Evolutionary conservation across 108 stramenopile species (phyloP).

Genomic region (Skeletonema grethae): DNA sequence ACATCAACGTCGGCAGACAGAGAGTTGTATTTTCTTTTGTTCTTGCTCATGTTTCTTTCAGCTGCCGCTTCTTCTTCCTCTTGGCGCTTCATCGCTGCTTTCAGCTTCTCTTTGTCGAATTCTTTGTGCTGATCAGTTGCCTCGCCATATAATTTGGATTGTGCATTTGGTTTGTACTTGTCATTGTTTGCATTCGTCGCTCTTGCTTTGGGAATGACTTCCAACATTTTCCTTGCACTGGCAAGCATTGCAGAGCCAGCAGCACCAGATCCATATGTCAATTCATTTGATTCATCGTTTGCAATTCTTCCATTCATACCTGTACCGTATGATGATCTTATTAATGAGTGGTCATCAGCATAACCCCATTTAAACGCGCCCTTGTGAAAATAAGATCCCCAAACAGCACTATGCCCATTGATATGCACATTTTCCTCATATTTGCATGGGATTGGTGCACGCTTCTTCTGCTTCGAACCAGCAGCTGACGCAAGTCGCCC

Average conservation of each 20-base stretch:
- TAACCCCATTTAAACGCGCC: constrained; percentile 96
- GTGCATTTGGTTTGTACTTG: constrained; percentile 44
- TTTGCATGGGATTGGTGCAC: constrained; percentile 74
- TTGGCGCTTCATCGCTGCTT: constrained; percentile 67
- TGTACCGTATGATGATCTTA: constrained; percentile 90
- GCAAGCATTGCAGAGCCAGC: constrained; percentile 83
- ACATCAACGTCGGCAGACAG: constrained; percentile 76
- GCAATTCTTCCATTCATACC: constrained; percentile 91
- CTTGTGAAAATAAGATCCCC: constrained; percentile 96
- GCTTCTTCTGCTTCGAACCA: constrained; percentile 36
- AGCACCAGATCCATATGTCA: constrained; percentile 72
- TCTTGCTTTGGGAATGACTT: constrained; percentile 54
- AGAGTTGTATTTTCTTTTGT: constrained; percentile 91
- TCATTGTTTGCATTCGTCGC: constrained; percentile 12
- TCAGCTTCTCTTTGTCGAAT: constrained; percentile 83
- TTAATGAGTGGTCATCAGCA: constrained; percentile 94
- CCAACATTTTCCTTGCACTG: constrained; percentile 84
- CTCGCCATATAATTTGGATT: constrained; percentile 89
- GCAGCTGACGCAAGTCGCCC: constrained; percentile 69
- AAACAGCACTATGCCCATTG: constrained; percentile 93
- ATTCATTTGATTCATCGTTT: constrained; percentile 88
- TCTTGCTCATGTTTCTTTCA: constrained; percentile 36
- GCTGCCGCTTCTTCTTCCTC: constrained; percentile 41
- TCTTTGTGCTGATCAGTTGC: constrained; percentile 62
- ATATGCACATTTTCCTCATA: constrained; percentile 95